phyloP scores from a whole-genome alignment of 2,329 filamentous ascomycete species.

The Fusarium miscanthi region DNA sequence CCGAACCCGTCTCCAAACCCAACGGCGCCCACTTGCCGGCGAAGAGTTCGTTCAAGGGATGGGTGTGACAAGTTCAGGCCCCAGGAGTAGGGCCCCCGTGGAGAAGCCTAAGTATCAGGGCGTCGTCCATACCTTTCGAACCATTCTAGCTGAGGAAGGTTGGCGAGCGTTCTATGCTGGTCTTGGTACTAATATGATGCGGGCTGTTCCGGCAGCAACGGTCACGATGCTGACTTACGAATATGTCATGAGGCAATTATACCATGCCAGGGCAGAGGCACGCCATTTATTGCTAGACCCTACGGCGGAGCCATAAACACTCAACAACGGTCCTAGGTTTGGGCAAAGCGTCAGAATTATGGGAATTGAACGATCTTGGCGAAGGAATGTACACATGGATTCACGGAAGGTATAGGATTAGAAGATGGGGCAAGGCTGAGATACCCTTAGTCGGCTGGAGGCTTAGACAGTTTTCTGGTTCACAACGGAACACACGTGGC shows the following conservation, averaged over 20 bases:
- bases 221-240: conserved; percentile 99
- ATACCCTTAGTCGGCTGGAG: conserved; percentile 53
- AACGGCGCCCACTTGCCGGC: conserved; percentile 76
- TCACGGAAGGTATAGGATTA: conserved; percentile 18
- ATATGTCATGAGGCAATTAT: conserved; percentile 70
- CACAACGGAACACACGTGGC: conserved; percentile 32
- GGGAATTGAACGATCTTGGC: conserved; percentile 19
- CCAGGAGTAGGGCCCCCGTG: conserved; percentile 43
- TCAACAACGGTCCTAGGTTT: conserved; percentile 5
- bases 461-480: conserved; percentile 51
- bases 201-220: conserved; percentile 92
- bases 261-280: conserved; percentile 56
- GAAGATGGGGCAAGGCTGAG: conserved; percentile 44
- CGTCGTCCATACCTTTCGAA: conserved; percentile 82
- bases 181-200: conserved; percentile 97
- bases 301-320: conserved; percentile 27
- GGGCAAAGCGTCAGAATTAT: conserved; percentile 2
- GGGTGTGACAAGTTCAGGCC: conserved; percentile 53
- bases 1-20: conserved; percentile 91
- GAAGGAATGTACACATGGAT: conserved; percentile 34
- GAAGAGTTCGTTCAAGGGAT: conserved; percentile 63
- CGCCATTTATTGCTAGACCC: conserved; percentile 40
- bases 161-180: conserved; percentile 98
- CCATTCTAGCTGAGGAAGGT: conserved; percentile 89
- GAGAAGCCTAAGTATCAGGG: conserved; percentile 74